Base-by-base conservation (phyloP, 352 stramenopile genomes). In the Phytophthora cajani region DNA sequence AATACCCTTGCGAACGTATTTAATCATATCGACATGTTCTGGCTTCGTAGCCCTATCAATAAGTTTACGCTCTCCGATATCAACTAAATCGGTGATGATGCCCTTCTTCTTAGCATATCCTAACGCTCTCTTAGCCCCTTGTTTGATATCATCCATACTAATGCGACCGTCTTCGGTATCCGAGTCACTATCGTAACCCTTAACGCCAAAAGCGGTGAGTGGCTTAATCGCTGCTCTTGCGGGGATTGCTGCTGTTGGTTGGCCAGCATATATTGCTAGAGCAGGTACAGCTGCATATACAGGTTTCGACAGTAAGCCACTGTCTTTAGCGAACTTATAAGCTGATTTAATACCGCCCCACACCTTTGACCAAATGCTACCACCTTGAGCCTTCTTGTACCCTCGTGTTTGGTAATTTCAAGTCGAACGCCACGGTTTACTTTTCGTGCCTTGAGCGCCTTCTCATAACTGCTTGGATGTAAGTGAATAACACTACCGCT, bases 261-360 rank as follows among this genome's bases (percentile, higher is more conserved):
- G 19, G 10, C 47, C 47, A 54, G 21, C n/a, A 27, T 27, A 27
- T 4, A 21, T 54, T 2, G 21, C 21, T 32, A 33, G n/a, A 54
- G 19, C 47, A 32, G 47, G 47, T 0, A 54, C 47, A 10, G 47
- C 47, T 3, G 21, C 47, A 30, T 54, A 8, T 11, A 54, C 19
- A 54, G 19, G 10, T 19, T 54, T 54, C n/a, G n/a, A 32, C 21
- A 63, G 30, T 11, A 63, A 46, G 8, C 42, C 38, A 11, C 14
- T 21, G 8, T 55, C 44, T 36, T 46, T 63, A 5, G 19, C 57
- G 17, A 63, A 47, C n/a, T 56, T 56, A 10, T 55, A 63, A 25
- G 44, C 47, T 17, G 8, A 30, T 54, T 54, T 54, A 32, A 54
- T 54, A 12, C 42, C 42, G 5, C 14, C 5, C 42, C 42, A 50